Percentiles rank a stretch among this genome's conserved stretches.
Evolutionary conservation across 495 filamentous ascomycete genomes (phyloP).

Genomic region (Peziza echinospora): DNA sequence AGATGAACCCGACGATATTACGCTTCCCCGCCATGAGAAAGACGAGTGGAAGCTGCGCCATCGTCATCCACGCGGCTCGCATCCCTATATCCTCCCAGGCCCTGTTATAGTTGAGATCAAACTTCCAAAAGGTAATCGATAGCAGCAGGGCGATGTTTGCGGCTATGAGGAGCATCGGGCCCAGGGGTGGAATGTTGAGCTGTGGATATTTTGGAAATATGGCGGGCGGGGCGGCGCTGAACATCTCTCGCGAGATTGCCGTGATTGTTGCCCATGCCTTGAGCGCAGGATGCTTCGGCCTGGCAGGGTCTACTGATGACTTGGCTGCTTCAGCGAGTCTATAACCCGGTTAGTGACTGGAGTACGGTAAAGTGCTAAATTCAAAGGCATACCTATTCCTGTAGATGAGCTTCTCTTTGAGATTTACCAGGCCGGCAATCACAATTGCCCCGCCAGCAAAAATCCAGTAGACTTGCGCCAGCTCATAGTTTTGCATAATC

Average conservation of each 20-base stretch:
- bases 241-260: slow-evolving; percentile 43
- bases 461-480: slow-evolving; percentile 39
- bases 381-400: slow-evolving; percentile 26
- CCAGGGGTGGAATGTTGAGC: slow-evolving; percentile 35
- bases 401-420: slow-evolving; percentile 26
- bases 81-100: slow-evolving; percentile 53
- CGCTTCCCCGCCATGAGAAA: slow-evolving; percentile 61
- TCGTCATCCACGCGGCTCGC: slow-evolving; percentile 51
- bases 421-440: slow-evolving; percentile 29
- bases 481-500: slow-evolving; percentile 17
- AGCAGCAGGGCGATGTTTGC: slow-evolving; percentile 37
- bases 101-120: slow-evolving; percentile 19
- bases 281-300: slow-evolving; percentile 36
- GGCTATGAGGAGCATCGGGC: slow-evolving; percentile 31
- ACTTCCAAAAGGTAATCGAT: slow-evolving; percentile 24
- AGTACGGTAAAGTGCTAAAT: background rate
- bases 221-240: slow-evolving; percentile 33
- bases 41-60: slow-evolving; percentile 63
- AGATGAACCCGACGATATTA: slow-evolving; percentile 46
- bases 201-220: slow-evolving; percentile 18
- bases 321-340: slow-evolving; percentile 20
- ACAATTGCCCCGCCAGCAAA: slow-evolving; percentile 35
- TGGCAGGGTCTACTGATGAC: slow-evolving; percentile 35
- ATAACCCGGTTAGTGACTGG: no score
- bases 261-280: slow-evolving; percentile 42